These are phyloP conservation scores for Suillus fuscotomentosus DNA, from an alignment of 768 basidiomycete genomes.

Conservation along the genomic window DNA sequence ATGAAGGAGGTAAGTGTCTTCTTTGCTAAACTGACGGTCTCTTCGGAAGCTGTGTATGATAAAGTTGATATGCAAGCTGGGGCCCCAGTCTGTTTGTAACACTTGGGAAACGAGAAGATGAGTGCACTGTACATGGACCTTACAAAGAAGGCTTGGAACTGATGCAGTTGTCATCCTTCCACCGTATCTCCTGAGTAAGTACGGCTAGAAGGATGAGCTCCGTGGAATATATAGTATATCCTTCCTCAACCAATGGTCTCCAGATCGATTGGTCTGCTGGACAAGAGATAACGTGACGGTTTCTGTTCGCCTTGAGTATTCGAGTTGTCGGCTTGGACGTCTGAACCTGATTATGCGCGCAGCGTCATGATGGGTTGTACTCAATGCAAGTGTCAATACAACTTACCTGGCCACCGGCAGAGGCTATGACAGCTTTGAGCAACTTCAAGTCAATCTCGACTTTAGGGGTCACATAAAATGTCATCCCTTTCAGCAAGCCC, in stretches of 20 bases:
- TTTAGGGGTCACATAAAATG: conserved; percentile 74
- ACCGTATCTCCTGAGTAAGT: conserved; percentile 65
- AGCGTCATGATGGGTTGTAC: neutral
- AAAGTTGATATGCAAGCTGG: neutral
- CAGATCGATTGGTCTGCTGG: conserved; percentile 63
- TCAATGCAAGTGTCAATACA: neutral
- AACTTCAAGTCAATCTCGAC: conserved; percentile 58
- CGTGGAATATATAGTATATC: conserved; percentile 60
- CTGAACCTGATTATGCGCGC: conserved; percentile 31
- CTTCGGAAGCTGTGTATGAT: neutral
- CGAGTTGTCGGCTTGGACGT: conserved; percentile 53
- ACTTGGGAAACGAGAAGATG: neutral
- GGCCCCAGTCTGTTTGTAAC: neutral
- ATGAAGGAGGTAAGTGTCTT: neutral
- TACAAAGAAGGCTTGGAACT: conserved; percentile 2
- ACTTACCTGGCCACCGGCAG: conserved; percentile 71
- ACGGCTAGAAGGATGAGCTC: conserved; percentile 67
- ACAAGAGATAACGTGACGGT: conserved; percentile 66
- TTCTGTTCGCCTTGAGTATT: conserved; percentile 45
- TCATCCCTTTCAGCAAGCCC: conserved; percentile 59
- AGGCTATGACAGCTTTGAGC: conserved; percentile 65
- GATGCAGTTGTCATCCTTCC: conserved; percentile 43
- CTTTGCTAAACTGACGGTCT: neutral
- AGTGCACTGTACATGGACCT: neutral
- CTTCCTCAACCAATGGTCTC: conserved; percentile 53